Evolutionary conservation across 768 basidiomycete species (phyloP), one percentile per base, ranked within the genome.

Genomic region (Psilocybe cyanescens): DNA sequence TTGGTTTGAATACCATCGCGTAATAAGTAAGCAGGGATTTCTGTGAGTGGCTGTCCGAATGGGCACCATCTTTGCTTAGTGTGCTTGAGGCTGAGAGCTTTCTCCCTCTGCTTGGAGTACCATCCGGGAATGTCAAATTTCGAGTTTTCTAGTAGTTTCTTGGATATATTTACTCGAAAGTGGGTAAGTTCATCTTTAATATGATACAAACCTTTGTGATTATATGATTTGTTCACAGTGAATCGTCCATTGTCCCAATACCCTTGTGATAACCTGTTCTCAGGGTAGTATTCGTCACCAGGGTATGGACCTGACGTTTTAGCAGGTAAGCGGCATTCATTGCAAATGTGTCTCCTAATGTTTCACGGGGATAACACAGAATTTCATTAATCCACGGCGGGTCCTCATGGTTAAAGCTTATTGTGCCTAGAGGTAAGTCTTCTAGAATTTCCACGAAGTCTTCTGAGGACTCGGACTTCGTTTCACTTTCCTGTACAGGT

Each of bases 391-490:
- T 30, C 53, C 57, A 53, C 19, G 46, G 12, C 17, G 48, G 41
- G 16, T 41, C 48, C 8, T 16, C 7, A 1, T 31, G 3, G 12
- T 14, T 37, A 30, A 62, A 52, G 3, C 49, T 49, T 12, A 65
- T 61, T 4, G 50, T 16, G 16, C 62, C 64, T 1, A 68, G 45
- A 12, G 59, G 61, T 17, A 68, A 17, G 24, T 57, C 60, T 14
- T 68, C 62, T 17, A 68, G 35, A 4, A 68, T 62, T 30, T 65
- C 64, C 4, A 59, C 46, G 3, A 39, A 9, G 8, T 58, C 45
- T 19, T 60, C 57, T 2, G 16, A 28, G 3, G 37, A 29, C 3
- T 41, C 53, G 1, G 37, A 37, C 12, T 37, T 37, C 7, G 37
- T 4, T 19, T 19, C 19, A 19, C 19, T 19, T 19, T 19, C 19